Conservation (phyloP, 2,329 filamentous ascomycete genomes). For the Aureobasidium subglaciale region DNA sequence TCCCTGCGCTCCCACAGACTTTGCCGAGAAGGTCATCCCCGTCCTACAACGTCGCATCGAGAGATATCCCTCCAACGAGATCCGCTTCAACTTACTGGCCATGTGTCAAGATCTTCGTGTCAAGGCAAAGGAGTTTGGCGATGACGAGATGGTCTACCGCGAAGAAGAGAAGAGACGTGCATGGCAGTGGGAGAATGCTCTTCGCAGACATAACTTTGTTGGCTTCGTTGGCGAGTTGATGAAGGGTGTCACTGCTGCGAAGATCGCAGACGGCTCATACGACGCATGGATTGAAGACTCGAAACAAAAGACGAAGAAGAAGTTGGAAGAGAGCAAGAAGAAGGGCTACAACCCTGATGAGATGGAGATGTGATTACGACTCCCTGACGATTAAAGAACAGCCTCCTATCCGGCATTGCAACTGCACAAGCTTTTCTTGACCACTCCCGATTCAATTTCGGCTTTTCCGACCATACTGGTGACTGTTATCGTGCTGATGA, state of each 20-base stretch:
- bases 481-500: background rate
- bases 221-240: conserved; percentile 87
- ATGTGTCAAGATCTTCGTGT: conserved; percentile 79
- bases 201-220: conserved; percentile 90
- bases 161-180: conserved; percentile 78
- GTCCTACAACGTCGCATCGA: conserved; percentile 78
- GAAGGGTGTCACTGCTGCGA: conserved; percentile 72
- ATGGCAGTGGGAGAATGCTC: conserved; percentile 93
- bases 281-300: conserved; percentile 66
- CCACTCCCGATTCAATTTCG: background rate
- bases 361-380: conserved; percentile 28
- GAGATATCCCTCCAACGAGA: conserved; percentile 79
- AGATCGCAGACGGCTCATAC: conserved; percentile 63
- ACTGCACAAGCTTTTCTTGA: background rate
- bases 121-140: conserved; percentile 72
- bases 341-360: conserved; percentile 32
- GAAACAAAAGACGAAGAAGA: conserved; percentile 49
- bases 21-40: conserved; percentile 75
- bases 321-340: conserved; percentile 40
- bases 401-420: background rate
- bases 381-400: background rate
- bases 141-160: conserved; percentile 66
- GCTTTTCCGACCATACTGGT: background rate
- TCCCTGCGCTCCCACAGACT: conserved; percentile 66
- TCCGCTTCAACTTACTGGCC: conserved; percentile 90